Percentiles rank a stretch among this genome's conserved stretches.
Conservation (phyloP, 768 basidiomycete species). For the Mycena belliarum region DNA sequence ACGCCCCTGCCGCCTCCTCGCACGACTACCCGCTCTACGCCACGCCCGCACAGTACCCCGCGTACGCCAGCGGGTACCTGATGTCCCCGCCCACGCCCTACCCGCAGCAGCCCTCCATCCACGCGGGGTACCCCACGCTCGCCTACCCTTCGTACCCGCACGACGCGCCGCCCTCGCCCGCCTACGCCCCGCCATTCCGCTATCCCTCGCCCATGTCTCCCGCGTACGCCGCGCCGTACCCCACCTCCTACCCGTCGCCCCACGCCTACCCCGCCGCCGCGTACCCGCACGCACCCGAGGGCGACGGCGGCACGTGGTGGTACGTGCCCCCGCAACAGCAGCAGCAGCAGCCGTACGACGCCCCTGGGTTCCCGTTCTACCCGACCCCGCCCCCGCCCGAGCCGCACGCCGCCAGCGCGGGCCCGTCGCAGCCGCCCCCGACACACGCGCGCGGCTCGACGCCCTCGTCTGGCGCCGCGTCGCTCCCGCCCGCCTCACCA, state of each 20-base stretch:
- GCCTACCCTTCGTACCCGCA: background rate
- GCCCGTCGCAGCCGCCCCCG: background rate
- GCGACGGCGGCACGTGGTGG: slow-evolving; percentile 53
- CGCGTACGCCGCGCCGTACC: slow-evolving; percentile 33
- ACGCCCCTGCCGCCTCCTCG: background rate
- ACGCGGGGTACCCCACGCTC: slow-evolving; percentile 43
- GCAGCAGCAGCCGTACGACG: slow-evolving; percentile 24
- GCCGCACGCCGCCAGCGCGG: background rate
- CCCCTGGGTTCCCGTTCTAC: slow-evolving; percentile 28
- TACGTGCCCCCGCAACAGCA: slow-evolving; percentile 38
- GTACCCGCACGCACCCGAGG: slow-evolving; percentile 41
- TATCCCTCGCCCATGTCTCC: slow-evolving; percentile 34
- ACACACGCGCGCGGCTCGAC: slow-evolving; percentile 1
- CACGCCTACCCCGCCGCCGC: slow-evolving; percentile 17
- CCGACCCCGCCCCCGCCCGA: background rate
- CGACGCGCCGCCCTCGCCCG: too few species aligned
- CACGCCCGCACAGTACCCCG: slow-evolving; percentile 26
- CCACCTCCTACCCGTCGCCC: slow-evolving; percentile 23
- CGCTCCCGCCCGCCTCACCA: background rate
- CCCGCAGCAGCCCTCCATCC: slow-evolving; percentile 36
- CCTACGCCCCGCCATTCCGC: slow-evolving; percentile 33
- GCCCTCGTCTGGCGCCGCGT: slow-evolving; percentile 9
- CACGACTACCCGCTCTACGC: slow-evolving; percentile 5
- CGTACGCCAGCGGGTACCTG: slow-evolving; percentile 48
- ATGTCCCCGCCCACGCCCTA: slow-evolving; percentile 43